Evolutionary conservation across 2,329 filamentous ascomycete genomes (phyloP).

Genomic region (Geosmithia putterillii): DNA sequence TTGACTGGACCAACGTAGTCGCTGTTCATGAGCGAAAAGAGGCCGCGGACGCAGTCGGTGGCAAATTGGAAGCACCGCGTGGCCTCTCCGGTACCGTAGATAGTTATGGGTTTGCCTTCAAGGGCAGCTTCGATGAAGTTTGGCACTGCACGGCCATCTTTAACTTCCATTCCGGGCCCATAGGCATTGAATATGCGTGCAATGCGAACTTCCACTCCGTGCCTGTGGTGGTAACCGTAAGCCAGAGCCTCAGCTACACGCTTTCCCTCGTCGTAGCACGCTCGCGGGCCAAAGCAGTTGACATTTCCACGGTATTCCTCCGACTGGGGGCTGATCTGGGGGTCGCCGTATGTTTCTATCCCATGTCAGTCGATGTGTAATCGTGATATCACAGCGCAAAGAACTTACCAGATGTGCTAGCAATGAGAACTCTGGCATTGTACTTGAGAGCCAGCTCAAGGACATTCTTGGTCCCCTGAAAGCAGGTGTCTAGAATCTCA

Average conservation of each 20-base stretch:
- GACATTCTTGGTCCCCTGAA: constrained; percentile 5
- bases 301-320: constrained; percentile 25
- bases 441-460: constrained; percentile 4
- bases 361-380: neutral
- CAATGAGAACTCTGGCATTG: constrained; percentile 4
- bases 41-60: constrained; percentile 4
- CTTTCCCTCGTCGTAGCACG: constrained; percentile 29
- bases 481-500: constrained; percentile 6
- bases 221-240: constrained; percentile 12
- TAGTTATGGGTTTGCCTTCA: constrained; percentile 2
- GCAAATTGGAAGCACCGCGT: constrained; percentile 6
- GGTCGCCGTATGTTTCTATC: constrained; percentile 5
- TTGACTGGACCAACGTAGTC: constrained; percentile 4
- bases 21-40: constrained; percentile 4
- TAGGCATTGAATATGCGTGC: constrained; percentile 7
- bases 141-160: constrained; percentile 6
- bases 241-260: constrained; percentile 22
- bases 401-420: constrained; percentile 6
- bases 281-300: constrained; percentile 24
- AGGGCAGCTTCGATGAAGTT: constrained; percentile 6
- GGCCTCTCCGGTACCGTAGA: constrained; percentile 5
- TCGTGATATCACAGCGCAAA: too few relatives aligned
- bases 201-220: constrained; percentile 10
- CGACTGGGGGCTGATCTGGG: constrained; percentile 1
- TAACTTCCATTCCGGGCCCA: constrained; percentile 5